These are phyloP conservation scores for Xanthoparmelia taractica DNA, from an alignment of 495 filamentous ascomycete genomes.

Conservation along the genomic window DNA sequence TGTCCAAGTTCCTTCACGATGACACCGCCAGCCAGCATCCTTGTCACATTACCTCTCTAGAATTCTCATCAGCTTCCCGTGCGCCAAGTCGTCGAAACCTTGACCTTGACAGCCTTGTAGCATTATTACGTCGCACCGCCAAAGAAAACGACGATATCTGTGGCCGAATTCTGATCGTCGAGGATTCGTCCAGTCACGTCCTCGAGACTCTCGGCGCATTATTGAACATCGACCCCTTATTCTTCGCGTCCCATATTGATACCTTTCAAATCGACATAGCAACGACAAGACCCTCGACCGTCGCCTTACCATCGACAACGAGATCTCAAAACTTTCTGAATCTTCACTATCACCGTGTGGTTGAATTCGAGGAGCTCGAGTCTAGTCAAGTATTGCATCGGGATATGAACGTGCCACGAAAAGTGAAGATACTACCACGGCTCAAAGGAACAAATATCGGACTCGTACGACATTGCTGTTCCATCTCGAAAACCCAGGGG, in stretches of 20 bases:
- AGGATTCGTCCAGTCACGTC: background rate
- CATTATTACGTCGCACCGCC: background rate
- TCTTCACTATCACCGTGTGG: conserved; percentile 13
- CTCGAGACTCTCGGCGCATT: conserved; percentile 16
- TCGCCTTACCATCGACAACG: conserved; percentile 15
- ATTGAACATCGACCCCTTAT: conserved; percentile 22
- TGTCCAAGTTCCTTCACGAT: background rate
- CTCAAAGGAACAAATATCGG: conserved; percentile 9
- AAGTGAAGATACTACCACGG: conserved; percentile 17
- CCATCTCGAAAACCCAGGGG: background rate
- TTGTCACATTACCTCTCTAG: background rate
- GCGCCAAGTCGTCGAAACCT: background rate
- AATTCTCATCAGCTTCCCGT: background rate
- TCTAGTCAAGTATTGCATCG: conserved; percentile 8
- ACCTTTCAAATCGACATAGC: conserved; percentile 8
- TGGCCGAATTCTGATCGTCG: background rate
- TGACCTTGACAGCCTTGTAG: background rate
- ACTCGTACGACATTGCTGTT: conserved; percentile 11
- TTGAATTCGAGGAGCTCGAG: conserved; percentile 15
- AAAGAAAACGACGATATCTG: background rate
- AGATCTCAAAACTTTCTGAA: conserved; percentile 22
- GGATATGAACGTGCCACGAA: conserved; percentile 21
- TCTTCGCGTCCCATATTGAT: conserved; percentile 23
- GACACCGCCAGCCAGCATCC: background rate
- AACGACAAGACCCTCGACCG: conserved; percentile 6